A percentile compares a stretch with the other conserved stretches of the same genome.
Evolutionary conservation across 192 early-diverging fungal genomes (phyloP).

Genomic region (Kappamyces sp.): DNA sequence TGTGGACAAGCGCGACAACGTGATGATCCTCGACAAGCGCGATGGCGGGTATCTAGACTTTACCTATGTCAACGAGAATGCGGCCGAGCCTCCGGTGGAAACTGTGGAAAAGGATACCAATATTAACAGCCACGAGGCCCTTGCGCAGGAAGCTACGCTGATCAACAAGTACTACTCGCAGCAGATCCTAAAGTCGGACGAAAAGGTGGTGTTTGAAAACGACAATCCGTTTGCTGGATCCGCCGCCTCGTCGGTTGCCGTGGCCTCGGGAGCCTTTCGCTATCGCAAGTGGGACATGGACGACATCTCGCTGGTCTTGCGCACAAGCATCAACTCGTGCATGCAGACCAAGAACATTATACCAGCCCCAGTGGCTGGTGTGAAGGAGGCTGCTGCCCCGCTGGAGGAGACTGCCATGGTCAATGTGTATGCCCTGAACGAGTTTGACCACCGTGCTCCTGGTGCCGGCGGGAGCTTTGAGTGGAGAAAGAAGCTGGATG

Average conservation of each 20-base stretch:
- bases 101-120: conserved; percentile 71
- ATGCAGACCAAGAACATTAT: conserved; percentile 34
- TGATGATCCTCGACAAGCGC: conserved; percentile 88
- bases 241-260: conserved; percentile 37
- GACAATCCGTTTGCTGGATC: conserved; percentile 68
- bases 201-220: conserved; percentile 52
- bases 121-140: conserved; percentile 79
- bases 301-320: conserved; percentile 68
- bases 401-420: conserved; percentile 43
- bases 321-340: conserved; percentile 84
- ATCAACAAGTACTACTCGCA: conserved; percentile 79
- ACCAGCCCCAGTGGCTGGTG: conserved; percentile 28
- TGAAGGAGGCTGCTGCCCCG: conserved; percentile 34
- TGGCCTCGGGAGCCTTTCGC: conserved; percentile 68
- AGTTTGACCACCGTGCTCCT: conserved; percentile 82
- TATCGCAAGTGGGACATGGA: conserved; percentile 84
- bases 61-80: conserved; percentile 93
- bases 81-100: conserved; percentile 84
- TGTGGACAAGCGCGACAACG: conserved; percentile 73
- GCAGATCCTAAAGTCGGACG: conserved; percentile 59
- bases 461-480: conserved; percentile 83
- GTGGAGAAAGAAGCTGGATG: conserved; percentile 92
- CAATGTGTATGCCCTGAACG: conserved; percentile 80
- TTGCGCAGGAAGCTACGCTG: conserved; percentile 82
- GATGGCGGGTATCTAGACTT: conserved; percentile 72